These are phyloP conservation scores for Turritis glabra DNA, from an alignment of 345 rosid genomes.

Conservation along the genomic window DNA sequence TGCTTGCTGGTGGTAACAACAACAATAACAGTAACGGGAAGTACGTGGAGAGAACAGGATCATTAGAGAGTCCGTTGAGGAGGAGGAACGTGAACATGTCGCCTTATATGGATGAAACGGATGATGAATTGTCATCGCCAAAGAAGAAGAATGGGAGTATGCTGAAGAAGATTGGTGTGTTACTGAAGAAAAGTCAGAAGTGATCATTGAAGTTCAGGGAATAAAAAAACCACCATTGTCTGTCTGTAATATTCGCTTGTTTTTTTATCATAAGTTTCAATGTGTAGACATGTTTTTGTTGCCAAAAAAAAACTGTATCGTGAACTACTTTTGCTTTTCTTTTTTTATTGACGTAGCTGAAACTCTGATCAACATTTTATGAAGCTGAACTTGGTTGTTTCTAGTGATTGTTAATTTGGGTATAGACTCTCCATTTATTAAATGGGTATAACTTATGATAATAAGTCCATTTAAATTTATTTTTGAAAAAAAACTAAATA, in stretches of 20 bases:
- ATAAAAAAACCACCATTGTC: background rate
- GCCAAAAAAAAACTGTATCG: slow-evolving; percentile 5
- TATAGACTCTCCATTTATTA: no score
- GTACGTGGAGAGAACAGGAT: slow-evolving; percentile 58
- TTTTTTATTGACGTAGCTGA: background rate
- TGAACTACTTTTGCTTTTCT: slow-evolving; percentile 26
- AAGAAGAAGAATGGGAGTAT: slow-evolving; percentile 92
- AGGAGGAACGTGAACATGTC: slow-evolving; percentile 55
- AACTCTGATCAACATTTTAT: slow-evolving; percentile 28
- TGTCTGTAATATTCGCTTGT: slow-evolving; percentile 4
- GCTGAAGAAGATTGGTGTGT: slow-evolving; percentile 85
- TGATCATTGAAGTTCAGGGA: slow-evolving; percentile 18
- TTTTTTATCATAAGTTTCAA: background rate
- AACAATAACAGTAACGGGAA: slow-evolving; percentile 52
- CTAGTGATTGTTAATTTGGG: no score
- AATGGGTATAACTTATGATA: no score
- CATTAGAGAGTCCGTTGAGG: slow-evolving; percentile 53
- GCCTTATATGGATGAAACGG: slow-evolving; percentile 75
- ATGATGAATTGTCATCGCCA: slow-evolving; percentile 68
- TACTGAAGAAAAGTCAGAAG: slow-evolving; percentile 90
- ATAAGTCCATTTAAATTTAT: no score
- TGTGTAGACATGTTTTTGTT: slow-evolving; percentile 26
- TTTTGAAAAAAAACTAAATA: no score
- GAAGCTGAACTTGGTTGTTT: background rate
- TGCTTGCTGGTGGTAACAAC: slow-evolving; percentile 69